Evolutionary conservation across 495 filamentous ascomycete species (phyloP), one percentile per base, ranked within the genome.

Genomic region (Neurospora sp.): DNA sequence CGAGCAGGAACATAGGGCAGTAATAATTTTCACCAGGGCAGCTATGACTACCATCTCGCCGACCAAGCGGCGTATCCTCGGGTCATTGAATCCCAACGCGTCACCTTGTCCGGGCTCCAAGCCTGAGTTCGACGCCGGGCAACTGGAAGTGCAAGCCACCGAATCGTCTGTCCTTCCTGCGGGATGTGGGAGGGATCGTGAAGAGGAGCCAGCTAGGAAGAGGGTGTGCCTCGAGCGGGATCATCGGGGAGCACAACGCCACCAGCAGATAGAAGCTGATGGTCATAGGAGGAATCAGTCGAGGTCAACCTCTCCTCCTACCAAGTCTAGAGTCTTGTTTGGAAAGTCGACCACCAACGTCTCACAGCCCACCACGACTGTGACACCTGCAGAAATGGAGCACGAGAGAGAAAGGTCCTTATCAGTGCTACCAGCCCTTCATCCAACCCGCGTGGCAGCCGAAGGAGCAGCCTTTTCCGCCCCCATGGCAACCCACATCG

Each of bases 1-100:
- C 27, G 22, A 61, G 48, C 22, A 11, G 46, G 22, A 61, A 6
- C 40, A 42, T 35, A 37, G 18, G 10, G 20, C 53, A 31, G 22
- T 14, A 31, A 31, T 59, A 59, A 31, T 44, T 40, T 46, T 53
- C 10, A 53, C 46, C 2, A 22, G 44, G 18, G 18, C 18, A 61
- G 69, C 40, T 42, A 83, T 85, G 82, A 77, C 81, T 71, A 75
- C 74, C 46, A 69, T 74, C 14, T 78, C 80, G 53, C 82, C 83
- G 2, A 74, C 71, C 71, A 83, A 84, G 71, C 79, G 85, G 79
- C 85, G 84, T 82, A 85, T 80, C 69, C 83, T 87, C 16, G 81
- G 76, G 37, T 75, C 79, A 1, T 73, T 84, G 16, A 80, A 85
- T 74, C 80, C 78, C 46, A 86, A 86, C 77, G 76, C 82, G 69